Evolutionary conservation across 768 basidiomycete species (phyloP).

Genomic region (Gloeopeniophorella convolvens): DNA sequence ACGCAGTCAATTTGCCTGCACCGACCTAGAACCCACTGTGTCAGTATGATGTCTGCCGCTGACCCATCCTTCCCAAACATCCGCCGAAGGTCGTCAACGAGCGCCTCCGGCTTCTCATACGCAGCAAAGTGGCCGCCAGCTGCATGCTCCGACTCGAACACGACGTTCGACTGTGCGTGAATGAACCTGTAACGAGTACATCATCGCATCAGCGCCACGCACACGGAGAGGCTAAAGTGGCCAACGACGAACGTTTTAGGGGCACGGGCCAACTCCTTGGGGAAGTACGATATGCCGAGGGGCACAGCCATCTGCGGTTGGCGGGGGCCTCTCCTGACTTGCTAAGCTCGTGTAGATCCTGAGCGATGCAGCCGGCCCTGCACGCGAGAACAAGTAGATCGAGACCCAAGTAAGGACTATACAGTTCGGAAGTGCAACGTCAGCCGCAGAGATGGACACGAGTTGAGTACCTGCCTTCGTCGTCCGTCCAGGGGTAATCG

Average conservation of each 20-base stretch:
- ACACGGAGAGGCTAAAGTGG: too few species aligned
- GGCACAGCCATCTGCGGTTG: conserved; percentile 16
- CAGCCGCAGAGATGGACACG: not conserved
- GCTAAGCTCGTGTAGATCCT: conserved; percentile 28
- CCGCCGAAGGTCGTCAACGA: conserved; percentile 25
- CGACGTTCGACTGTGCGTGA: too few species aligned
- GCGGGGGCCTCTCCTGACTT: not conserved
- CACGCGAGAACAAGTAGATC: conserved; percentile 31
- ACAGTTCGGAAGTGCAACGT: conserved; percentile 14
- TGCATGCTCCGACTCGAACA: too few species aligned
- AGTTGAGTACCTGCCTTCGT: conserved; percentile 40
- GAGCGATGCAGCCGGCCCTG: conserved; percentile 25
- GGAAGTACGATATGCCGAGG: conserved; percentile 28
- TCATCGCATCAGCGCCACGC: too few species aligned
- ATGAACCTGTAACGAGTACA: conserved; percentile 22
- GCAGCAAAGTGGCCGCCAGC: too few species aligned
- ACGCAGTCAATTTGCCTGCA: too few species aligned
- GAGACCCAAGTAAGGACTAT: conserved; percentile 31
- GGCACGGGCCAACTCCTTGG: conserved; percentile 21
- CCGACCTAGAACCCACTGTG: too few species aligned
- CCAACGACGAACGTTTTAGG: not conserved
- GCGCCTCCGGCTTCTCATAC: too few species aligned
- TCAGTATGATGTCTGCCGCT: conserved; percentile 22
- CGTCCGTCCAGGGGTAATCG: conserved; percentile 46
- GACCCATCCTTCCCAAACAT: conserved; percentile 27